These are phyloP conservation scores for Rhododendron mucronatum DNA, from an alignment of 148 eudicot species.

Conservation along the genomic window DNA sequence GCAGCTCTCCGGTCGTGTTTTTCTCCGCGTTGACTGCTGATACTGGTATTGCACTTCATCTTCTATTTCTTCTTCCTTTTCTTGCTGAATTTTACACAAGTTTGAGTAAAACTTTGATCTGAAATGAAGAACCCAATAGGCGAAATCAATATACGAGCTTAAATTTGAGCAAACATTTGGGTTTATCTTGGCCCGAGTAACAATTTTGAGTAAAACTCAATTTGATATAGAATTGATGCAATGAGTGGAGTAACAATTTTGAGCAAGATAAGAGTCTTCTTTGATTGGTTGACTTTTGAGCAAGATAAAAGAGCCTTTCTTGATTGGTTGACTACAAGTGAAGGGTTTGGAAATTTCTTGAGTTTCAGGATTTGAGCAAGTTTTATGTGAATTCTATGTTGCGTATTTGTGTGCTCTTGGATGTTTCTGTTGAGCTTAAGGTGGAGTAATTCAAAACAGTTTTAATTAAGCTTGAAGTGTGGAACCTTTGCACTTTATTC, in stretches of 20 bases:
- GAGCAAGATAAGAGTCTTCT: not conserved
- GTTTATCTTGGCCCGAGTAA: not conserved
- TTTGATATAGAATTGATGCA: not conserved
- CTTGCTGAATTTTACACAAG: not conserved
- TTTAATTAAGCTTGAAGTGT: not conserved
- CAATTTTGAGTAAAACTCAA: not conserved
- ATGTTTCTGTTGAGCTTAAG: not conserved
- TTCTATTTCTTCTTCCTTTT: too few relatives aligned
- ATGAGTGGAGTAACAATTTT: not conserved
- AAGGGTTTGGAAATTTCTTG: not conserved
- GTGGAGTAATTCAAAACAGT: not conserved
- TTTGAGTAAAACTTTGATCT: not conserved
- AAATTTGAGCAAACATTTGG: not conserved
- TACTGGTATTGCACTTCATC: constrained; percentile 12
- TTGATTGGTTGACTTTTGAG: not conserved
- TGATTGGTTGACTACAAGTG: not conserved
- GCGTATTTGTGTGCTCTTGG: not conserved
- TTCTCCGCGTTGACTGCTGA: constrained; percentile 16
- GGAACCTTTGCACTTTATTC: not conserved
- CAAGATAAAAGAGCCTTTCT: not conserved
- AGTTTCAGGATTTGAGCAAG: not conserved
- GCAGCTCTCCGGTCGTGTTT: constrained; percentile 47
- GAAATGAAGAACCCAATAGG: not conserved
- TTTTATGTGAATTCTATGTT: too few relatives aligned
- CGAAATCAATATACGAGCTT: not conserved